Conservation (phyloP, 148 eudicot species). For the Vaccinium macrocarpon region DNA sequence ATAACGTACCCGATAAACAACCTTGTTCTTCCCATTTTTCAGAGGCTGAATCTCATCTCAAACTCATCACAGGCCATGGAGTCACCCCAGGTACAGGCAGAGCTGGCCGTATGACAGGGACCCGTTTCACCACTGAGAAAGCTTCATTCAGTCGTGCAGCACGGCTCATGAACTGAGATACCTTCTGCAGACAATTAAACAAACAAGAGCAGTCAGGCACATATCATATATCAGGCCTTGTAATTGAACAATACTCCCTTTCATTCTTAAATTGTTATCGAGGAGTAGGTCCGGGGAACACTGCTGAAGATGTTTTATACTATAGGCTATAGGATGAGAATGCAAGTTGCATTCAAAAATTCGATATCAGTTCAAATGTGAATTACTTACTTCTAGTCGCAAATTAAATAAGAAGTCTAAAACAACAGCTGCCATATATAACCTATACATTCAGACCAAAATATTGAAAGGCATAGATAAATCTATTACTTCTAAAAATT, state of each 20-base stretch:
- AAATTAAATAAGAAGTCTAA: background rate
- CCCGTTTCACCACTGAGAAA: slow-evolving; percentile 84
- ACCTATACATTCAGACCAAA: background rate
- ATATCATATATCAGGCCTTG: background rate
- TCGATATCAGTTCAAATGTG: background rate
- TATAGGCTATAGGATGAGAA: background rate
- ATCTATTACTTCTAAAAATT: background rate
- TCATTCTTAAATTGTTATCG: background rate
- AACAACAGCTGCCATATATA: background rate
- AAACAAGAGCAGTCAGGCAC: background rate
- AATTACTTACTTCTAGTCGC: background rate
- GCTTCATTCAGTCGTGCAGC: slow-evolving; percentile 89
- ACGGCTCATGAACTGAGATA: slow-evolving; percentile 81
- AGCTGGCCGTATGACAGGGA: slow-evolving; percentile 71
- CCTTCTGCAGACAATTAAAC: slow-evolving; percentile 52
- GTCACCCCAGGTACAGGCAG: slow-evolving; percentile 71
- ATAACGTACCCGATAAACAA: background rate
- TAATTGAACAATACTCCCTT: background rate
- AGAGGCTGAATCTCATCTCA: slow-evolving; percentile 41
- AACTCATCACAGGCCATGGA: slow-evolving; percentile 77
- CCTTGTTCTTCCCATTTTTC: background rate
- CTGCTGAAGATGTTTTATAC: background rate
- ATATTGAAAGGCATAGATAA: background rate
- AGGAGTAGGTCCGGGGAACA: background rate
- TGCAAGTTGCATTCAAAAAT: background rate